Conservation (phyloP, 352 stramenopile species). For the Globisporangium spiculum region DNA sequence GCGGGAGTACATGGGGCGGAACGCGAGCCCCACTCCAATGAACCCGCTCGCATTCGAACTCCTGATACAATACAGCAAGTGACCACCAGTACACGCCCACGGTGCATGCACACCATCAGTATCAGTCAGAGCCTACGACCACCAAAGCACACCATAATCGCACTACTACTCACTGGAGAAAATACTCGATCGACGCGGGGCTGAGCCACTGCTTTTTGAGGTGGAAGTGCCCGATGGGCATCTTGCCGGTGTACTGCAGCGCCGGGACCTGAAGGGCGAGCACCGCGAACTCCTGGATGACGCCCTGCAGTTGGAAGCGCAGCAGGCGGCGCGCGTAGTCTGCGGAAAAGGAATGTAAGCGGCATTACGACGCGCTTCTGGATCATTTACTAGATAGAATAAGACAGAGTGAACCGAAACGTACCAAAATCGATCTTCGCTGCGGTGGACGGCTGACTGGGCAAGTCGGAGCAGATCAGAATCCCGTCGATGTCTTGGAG, state of each 20-base stretch:
- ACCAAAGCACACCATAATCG: too few relatives aligned
- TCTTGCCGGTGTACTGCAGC: conserved; percentile 19
- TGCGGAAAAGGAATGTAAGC: conserved; percentile 13
- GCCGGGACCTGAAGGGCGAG: conserved; percentile 29
- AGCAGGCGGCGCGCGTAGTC: conserved; percentile 58
- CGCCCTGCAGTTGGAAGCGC: conserved; percentile 40
- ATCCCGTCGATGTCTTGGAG: conserved; percentile 36
- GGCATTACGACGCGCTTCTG: too few relatives aligned
- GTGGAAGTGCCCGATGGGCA: conserved; percentile 41
- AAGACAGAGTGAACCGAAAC: too few relatives aligned
- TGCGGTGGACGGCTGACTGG: neutral
- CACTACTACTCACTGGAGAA: conserved; percentile 28
- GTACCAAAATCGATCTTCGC: conserved; percentile 39
- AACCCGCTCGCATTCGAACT: conserved; percentile 46
- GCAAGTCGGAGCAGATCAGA: conserved; percentile 33
- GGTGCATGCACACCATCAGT: neutral
- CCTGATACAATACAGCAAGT: conserved; percentile 14
- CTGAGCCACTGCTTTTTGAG: conserved; percentile 41
- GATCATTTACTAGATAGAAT: too few relatives aligned
- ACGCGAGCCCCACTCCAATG: conserved; percentile 49
- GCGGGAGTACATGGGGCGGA: conserved; percentile 27
- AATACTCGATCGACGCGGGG: conserved; percentile 43
- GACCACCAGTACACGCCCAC: neutral
- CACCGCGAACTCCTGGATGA: conserved; percentile 26
- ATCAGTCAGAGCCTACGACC: too few relatives aligned